A percentile compares a stretch with the other conserved stretches of the same genome.
Conservation (phyloP, 768 basidiomycete genomes). For the Crucibulum laeve region DNA sequence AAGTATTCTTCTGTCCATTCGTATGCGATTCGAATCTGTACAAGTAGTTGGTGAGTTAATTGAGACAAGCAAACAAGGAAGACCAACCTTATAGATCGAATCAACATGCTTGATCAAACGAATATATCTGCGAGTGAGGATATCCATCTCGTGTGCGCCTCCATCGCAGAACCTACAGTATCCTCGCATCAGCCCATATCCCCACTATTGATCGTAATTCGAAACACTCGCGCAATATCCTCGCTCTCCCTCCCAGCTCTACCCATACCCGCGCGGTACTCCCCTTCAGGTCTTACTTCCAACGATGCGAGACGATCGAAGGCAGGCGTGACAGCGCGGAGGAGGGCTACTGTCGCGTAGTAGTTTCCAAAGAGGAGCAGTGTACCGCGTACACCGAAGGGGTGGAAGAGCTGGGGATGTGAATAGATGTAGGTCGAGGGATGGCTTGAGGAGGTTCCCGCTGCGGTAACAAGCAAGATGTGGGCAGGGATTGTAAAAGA, state of each 20-base stretch:
- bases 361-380: constrained; percentile 79
- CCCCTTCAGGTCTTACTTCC: constrained; percentile 86
- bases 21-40: constrained; percentile 84
- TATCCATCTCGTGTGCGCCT: constrained; percentile 75
- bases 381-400: constrained; percentile 86
- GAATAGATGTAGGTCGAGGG: constrained; percentile 87
- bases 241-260: constrained; percentile 86
- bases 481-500: neutral
- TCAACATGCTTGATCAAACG: constrained; percentile 86
- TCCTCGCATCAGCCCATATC: too few relatives aligned
- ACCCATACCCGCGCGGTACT: constrained; percentile 84
- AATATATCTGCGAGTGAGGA: constrained; percentile 73
- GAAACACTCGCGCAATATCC: constrained; percentile 76
- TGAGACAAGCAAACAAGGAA: neutral
- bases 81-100: constrained; percentile 79
- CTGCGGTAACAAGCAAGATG: too few relatives aligned
- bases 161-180: constrained; percentile 93
- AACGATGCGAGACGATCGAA: constrained; percentile 88
- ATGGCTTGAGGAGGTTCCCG: constrained; percentile 91
- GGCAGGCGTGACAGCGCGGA: constrained; percentile 84
- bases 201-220: too few relatives aligned
- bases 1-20: constrained; percentile 97
- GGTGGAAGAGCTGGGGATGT: constrained; percentile 85
- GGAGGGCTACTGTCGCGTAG: constrained; percentile 77
- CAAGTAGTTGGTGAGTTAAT: neutral